Conservation (phyloP, 306 rosid genomes). For the Prunus campanulata region DNA sequence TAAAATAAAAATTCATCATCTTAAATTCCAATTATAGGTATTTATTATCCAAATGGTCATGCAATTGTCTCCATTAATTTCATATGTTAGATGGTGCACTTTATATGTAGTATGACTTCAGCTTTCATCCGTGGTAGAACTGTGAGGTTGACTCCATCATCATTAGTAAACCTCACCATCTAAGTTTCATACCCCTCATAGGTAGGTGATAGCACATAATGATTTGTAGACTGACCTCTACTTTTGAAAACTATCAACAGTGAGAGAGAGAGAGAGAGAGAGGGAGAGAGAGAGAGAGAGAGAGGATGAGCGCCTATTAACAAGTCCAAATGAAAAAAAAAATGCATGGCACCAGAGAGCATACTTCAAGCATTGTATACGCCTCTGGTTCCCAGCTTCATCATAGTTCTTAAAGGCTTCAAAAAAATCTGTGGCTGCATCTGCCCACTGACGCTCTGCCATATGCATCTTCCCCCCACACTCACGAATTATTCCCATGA, state of each 20-base stretch:
- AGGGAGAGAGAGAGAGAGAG: not conserved
- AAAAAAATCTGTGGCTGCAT: constrained; percentile 95
- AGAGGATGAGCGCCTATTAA: not conserved
- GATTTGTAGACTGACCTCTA: not conserved
- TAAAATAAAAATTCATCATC: not conserved
- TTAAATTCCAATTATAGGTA: not conserved
- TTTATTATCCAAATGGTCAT: not conserved
- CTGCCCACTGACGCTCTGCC: constrained; percentile 99
- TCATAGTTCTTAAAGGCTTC: constrained; percentile 96
- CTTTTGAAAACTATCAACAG: not conserved
- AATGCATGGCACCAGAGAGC: constrained; percentile 4
- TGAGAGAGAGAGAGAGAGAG: not conserved
- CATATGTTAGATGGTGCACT: too few species aligned
- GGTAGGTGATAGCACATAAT: not conserved
- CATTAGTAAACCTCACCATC: not conserved
- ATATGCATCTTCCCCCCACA: constrained; percentile 99
- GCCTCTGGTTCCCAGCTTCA: constrained; percentile 98
- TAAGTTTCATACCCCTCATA: not conserved
- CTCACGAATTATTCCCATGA: constrained; percentile 97
- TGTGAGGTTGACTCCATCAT: not conserved
- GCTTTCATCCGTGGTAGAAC: not conserved
- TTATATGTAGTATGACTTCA: not conserved
- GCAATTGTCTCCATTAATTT: not conserved
- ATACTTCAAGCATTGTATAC: constrained; percentile 95
- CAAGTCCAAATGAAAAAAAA: not conserved